phyloP scores from a whole-genome alignment of 2,329 filamentous ascomycete genomes.

The Emergomyces africanus region DNA sequence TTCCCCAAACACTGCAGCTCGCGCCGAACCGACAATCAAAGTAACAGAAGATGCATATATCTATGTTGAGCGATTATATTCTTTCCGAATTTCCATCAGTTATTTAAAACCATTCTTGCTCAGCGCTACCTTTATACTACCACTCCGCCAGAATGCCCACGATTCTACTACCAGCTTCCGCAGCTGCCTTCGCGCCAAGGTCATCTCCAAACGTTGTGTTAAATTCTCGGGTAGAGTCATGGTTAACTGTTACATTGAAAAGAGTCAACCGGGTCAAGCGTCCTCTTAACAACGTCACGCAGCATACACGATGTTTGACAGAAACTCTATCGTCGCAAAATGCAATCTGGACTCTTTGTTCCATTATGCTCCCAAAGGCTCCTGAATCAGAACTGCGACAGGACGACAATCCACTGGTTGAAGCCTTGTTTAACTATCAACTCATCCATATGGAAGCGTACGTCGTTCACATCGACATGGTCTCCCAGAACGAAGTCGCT shows the following conservation, averaged over 20 bases:
- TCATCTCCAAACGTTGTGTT: conserved; percentile 92
- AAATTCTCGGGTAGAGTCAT: conserved; percentile 82
- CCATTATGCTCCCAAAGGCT: conserved; percentile 81
- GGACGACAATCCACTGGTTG: conserved; percentile 69
- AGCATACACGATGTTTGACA: conserved; percentile 90
- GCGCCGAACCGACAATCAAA: too few relatives aligned
- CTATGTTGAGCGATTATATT: conserved; percentile 18
- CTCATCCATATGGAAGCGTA: conserved; percentile 91
- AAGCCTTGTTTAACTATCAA: conserved; percentile 86
- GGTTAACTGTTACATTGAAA: conserved; percentile 94
- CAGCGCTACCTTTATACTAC: conserved; percentile 32
- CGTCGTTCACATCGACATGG: conserved; percentile 98
- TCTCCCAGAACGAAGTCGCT: conserved; percentile 90
- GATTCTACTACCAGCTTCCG: conserved; percentile 86
- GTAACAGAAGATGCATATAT: conserved; percentile 13
- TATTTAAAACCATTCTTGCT: conserved; percentile 6
- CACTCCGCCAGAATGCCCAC: conserved; percentile 65
- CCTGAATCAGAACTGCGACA: conserved; percentile 73
- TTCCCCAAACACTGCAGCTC: too few relatives aligned
- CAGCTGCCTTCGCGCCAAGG: conserved; percentile 88
- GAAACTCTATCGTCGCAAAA: conserved; percentile 82
- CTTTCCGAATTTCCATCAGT: neutral
- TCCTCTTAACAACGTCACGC: conserved; percentile 88
- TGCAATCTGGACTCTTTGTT: conserved; percentile 90
- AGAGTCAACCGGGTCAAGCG: conserved; percentile 94